Conservation (phyloP, 2,329 filamentous ascomycete genomes). For the Exophiala alcalophila region DNA sequence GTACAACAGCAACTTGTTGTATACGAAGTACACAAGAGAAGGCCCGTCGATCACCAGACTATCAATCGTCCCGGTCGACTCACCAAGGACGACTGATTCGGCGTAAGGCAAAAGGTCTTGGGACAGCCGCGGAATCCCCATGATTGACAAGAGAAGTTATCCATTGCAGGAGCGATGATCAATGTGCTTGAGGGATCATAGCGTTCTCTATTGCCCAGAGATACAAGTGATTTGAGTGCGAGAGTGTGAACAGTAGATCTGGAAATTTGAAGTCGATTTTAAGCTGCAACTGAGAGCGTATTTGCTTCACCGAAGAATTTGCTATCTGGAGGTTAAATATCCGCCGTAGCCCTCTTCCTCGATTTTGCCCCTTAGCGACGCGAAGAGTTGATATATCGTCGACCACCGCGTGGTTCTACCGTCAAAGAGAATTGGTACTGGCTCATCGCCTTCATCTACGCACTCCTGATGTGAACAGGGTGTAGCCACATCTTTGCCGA, state of each 20-base stretch:
- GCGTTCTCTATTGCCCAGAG: no score
- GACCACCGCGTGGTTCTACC: no score
- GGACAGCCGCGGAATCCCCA: constrained; percentile 62
- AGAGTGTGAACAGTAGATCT: no score
- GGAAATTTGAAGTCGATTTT: background rate
- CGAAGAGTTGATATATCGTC: no score
- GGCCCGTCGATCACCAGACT: constrained; percentile 70
- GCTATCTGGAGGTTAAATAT: background rate
- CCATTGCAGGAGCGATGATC: no score
- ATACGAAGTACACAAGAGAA: constrained; percentile 70
- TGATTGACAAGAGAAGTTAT: constrained; percentile 28
- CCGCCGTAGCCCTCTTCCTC: background rate
- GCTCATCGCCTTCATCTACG: background rate
- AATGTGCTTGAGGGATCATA: no score
- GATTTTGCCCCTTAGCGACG: no score
- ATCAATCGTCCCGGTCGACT: constrained; percentile 22
- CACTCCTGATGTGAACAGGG: background rate
- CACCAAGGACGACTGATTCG: constrained; percentile 40
- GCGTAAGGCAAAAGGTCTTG: constrained; percentile 55
- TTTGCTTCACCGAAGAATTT: background rate
- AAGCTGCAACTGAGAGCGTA: background rate
- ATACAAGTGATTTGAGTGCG: no score
- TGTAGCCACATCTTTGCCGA: constrained; percentile 5
- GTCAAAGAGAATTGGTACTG: no score
- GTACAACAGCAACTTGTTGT: constrained; percentile 53